Evolutionary conservation across 108 stramenopile genomes (phyloP).

Genomic region (Seminavis robusta): DNA sequence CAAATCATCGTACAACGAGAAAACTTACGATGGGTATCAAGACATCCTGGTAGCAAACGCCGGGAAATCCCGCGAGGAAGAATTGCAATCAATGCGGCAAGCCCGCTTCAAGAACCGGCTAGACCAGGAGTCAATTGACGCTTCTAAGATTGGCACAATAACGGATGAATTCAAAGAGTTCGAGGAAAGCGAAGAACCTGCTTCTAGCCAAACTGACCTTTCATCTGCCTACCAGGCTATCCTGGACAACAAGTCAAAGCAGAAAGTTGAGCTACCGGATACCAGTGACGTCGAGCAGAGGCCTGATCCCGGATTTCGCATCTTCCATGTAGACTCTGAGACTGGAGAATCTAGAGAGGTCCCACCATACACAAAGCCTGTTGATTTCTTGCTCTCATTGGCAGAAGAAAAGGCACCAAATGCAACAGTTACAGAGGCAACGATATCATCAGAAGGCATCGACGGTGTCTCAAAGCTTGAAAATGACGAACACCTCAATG

Average conservation of each 20-base stretch:
- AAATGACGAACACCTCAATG: too few species aligned
- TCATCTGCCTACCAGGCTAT: conserved; percentile 52
- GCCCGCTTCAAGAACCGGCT: conserved; percentile 57
- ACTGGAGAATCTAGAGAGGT: conserved; percentile 56
- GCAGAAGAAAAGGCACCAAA: too few species aligned
- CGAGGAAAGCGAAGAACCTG: too few species aligned
- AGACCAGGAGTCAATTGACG: conserved; percentile 33
- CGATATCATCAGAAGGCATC: too few species aligned
- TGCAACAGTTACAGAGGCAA: too few species aligned
- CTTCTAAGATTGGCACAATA: conserved; percentile 15
- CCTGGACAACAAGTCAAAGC: conserved; percentile 54
- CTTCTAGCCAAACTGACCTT: too few species aligned
- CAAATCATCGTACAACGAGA: conserved; percentile 34
- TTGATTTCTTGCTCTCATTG: conserved; percentile 37
- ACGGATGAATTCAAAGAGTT: too few species aligned
- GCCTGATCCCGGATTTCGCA: conserved; percentile 74
- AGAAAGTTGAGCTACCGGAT: conserved; percentile 24
- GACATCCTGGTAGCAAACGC: conserved; percentile 59
- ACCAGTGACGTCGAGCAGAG: conserved; percentile 21
- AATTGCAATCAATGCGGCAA: conserved; percentile 60
- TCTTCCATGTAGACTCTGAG: conserved; percentile 57
- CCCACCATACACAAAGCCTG: conserved; percentile 73
- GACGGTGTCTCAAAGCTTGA: too few species aligned
- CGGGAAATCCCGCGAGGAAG: conserved; percentile 48
- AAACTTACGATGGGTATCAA: conserved; percentile 77